A percentile compares a stretch with the other conserved stretches of the same genome.
These are phyloP conservation scores for Microstegium vimineum DNA, from an alignment of 176 grass and related monocot species.

Conservation along the genomic window DNA sequence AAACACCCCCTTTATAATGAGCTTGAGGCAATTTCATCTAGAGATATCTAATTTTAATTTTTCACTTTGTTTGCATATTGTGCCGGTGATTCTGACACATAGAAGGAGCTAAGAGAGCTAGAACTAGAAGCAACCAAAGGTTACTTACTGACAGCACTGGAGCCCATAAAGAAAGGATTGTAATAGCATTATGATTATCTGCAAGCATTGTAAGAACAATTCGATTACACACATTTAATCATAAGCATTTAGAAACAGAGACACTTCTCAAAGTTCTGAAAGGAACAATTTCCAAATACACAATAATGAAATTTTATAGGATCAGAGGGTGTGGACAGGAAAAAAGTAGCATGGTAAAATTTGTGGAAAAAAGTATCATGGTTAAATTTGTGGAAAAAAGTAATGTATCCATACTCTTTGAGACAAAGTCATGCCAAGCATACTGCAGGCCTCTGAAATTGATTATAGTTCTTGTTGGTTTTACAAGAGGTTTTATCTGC, in stretches of 20 bases:
- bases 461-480: slow-evolving; percentile 65
- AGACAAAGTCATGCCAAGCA: slow-evolving; percentile 84
- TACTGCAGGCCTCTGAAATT: slow-evolving; percentile 60
- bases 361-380: not conserved
- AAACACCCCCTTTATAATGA: no score
- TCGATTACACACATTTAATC: not conserved
- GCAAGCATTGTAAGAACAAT: slow-evolving; percentile 41
- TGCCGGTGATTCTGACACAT: not conserved
- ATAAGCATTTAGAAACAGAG: not conserved
- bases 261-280: not conserved
- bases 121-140: slow-evolving; percentile 16
- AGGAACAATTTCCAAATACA: slow-evolving; percentile 10
- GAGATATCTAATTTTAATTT: not conserved
- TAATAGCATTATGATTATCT: slow-evolving; percentile 93
- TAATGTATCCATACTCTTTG: slow-evolving; percentile 62
- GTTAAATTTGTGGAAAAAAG: not conserved
- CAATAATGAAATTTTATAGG: not conserved
- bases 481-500: slow-evolving; percentile 78
- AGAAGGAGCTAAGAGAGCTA: not conserved
- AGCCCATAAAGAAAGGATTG: slow-evolving; percentile 84
- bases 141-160: slow-evolving; percentile 78
- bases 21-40: not conserved
- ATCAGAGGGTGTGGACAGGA: not conserved
- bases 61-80: not conserved
- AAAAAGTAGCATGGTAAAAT: not conserved